Percentiles rank a stretch among this genome's conserved stretches.
Conservation (phyloP, 306 rosid species). For the Vicia faba region DNA sequence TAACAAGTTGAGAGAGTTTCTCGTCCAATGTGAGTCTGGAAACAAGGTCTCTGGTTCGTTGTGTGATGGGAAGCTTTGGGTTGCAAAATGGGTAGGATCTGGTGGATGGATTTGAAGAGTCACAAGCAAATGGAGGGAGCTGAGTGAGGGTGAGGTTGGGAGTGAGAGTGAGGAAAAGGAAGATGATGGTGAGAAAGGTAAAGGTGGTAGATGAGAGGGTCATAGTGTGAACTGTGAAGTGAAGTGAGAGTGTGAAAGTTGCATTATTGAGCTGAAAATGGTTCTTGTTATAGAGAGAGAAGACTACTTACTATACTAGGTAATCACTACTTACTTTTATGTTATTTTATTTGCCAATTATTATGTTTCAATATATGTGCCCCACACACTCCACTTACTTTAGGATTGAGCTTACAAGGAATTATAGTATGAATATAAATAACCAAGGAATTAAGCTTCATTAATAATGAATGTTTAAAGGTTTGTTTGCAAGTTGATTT, state of each 20-base stretch:
- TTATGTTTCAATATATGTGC: not conserved
- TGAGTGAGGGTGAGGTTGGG: constrained; percentile 13
- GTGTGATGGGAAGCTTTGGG: constrained; percentile 52
- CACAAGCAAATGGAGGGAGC: constrained; percentile 64
- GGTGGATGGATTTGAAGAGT: constrained; percentile 64
- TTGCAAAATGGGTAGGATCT: constrained; percentile 69
- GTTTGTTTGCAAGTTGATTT: too few relatives aligned
- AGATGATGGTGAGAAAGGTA: not conserved
- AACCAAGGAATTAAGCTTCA: too few relatives aligned
- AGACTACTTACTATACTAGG: not conserved
- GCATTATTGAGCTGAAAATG: not conserved
- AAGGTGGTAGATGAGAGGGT: not conserved
- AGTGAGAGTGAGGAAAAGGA: constrained; percentile 13
- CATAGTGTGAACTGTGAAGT: constrained; percentile 15
- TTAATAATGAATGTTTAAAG: too few relatives aligned
- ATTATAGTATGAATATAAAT: too few relatives aligned
- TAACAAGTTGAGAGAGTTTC: constrained; percentile 81
- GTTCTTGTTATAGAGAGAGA: not conserved
- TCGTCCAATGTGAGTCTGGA: constrained; percentile 90
- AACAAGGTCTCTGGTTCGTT: constrained; percentile 64
- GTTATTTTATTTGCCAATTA: not conserved
- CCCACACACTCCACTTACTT: not conserved
- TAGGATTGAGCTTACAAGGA: not conserved
- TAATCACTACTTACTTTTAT: constrained; percentile 19
- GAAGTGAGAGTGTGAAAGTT: not conserved